These are phyloP conservation scores for Backusella circina DNA, from an alignment of 192 early-diverging fungal species.

Conservation along the genomic window DNA sequence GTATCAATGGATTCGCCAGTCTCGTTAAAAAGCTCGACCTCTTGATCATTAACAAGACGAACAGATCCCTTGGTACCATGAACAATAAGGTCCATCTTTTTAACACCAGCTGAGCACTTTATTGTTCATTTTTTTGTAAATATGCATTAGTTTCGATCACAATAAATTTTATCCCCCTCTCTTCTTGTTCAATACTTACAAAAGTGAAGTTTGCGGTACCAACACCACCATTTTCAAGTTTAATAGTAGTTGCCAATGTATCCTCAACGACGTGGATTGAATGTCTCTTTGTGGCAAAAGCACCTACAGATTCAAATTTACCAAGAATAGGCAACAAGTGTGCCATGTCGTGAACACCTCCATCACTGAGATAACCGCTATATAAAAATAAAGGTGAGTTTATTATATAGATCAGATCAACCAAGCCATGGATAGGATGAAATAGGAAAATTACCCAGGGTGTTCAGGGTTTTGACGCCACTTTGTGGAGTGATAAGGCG, in stretches of 20 bases:
- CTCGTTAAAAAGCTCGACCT: conserved; percentile 13
- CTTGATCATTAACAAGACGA: conserved; percentile 9
- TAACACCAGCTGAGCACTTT: conserved; percentile 24
- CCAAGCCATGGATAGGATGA: neutral
- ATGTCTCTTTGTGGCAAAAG: conserved; percentile 24
- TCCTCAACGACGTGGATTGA: conserved; percentile 30
- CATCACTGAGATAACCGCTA: conserved; percentile 37
- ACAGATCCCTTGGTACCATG: conserved; percentile 27
- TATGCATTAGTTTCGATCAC: neutral
- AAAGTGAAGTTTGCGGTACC: conserved; percentile 35
- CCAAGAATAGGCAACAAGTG: conserved; percentile 27
- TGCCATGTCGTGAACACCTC: conserved; percentile 33
- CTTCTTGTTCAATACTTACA: conserved; percentile 21
- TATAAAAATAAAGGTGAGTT: neutral
- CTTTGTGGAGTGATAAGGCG: conserved; percentile 24
- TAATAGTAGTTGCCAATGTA: conserved; percentile 18
- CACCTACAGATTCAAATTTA: conserved; percentile 17
- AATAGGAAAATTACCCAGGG: conserved; percentile 23
- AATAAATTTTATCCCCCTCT: neutral
- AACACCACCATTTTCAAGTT: conserved; percentile 22
- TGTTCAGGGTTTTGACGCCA: conserved; percentile 38
- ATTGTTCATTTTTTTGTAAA: neutral
- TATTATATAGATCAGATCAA: neutral
- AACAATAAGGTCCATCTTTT: conserved; percentile 14
- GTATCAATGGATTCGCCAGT: conserved; percentile 8